Evolutionary conservation across 2,329 filamentous ascomycete species (phyloP), one percentile per base, ranked within the genome.

Genomic region (Claviceps sp.): DNA sequence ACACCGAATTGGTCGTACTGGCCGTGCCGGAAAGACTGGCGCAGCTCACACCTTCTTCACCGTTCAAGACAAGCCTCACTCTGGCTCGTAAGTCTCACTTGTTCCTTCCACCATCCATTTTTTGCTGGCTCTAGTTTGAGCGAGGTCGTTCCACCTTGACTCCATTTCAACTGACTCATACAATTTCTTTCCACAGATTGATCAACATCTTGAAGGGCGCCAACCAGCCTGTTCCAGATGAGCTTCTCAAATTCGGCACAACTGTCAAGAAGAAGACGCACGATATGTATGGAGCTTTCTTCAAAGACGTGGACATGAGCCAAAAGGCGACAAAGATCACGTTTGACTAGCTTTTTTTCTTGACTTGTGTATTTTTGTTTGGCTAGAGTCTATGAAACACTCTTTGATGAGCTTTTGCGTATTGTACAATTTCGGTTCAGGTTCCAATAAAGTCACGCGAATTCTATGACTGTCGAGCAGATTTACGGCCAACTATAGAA

Each of bases 221-320:
- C 24, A 88, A 88, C 58, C 93, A 98, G 69, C 77, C 82, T 13
- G 88, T 98, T 0, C 93, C 93, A 2, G 88, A 95, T 44, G 86
- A 88, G 26, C 73, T 98, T 40, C 75, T 97, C 67, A 96, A 95
- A 71, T 98, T 96, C 60, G 93, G 93, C 62, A 95, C 89, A 22
- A 97, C 91, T 1, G 93, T 98, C 50, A 98, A 97, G 81, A 96
- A 95, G 81, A 97, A 97, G 88, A 80, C 83, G 48, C 93, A 98
- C 71, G 86, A 89, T 63, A 86, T 87, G 47, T 98, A 97, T 65
- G 93, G 93, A 53, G 88, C 89, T 37, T 97, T 97, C 67, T 95
- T 86, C 76, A 95, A 93, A 70, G 88, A 96, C 61, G 82, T 87
- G 8, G 86, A 88, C 61, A 84, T 84, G 67, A 87, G 79, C 66